A percentile compares a stretch with the other conserved stretches of the same genome.
phyloP scores from a whole-genome alignment of 1,284 basidiomycete species.

The Afroboletus lepidellus region DNA sequence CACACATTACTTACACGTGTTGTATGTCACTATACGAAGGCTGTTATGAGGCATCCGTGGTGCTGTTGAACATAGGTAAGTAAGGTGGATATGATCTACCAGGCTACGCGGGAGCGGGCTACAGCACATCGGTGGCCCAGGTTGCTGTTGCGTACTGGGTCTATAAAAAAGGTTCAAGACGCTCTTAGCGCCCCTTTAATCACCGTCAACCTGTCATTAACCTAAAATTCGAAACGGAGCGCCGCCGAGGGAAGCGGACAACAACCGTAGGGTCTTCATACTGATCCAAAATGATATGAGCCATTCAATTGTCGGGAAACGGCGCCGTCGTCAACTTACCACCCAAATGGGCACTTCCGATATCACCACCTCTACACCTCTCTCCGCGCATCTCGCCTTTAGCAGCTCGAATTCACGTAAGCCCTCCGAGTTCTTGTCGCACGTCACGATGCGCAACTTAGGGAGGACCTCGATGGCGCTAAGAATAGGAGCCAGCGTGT shows the following conservation, averaged over 20 bases:
- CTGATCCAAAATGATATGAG: conserved; percentile 22
- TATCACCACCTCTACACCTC: conserved; percentile 31
- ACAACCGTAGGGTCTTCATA: conserved; percentile 42
- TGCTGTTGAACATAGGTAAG: not conserved
- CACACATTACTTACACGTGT: not conserved
- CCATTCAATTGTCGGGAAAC: not conserved
- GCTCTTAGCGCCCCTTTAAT: conserved; percentile 5
- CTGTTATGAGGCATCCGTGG: not conserved
- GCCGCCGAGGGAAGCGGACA: conserved; percentile 40
- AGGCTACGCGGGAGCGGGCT: no score
- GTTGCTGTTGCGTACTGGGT: not conserved
- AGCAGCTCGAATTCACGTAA: conserved; percentile 29
- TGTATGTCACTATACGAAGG: no score
- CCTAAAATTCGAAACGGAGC: conserved; percentile 42
- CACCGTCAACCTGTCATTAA: conserved; percentile 32
- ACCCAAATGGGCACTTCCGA: conserved; percentile 35
- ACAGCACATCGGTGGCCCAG: not conserved
- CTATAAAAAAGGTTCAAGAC: not conserved
- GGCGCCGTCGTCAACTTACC: conserved; percentile 30
- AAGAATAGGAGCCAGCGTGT: conserved; percentile 34
- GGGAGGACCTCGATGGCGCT: conserved; percentile 36
- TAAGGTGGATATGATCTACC: no score
- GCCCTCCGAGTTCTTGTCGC: conserved; percentile 28
- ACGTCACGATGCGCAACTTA: conserved; percentile 38
- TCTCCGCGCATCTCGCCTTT: conserved; percentile 31